Evolutionary conservation across 805 yeast genomes (phyloP), one percentile per base, ranked within the genome.

Genomic region (Lachancea mirantina): DNA sequence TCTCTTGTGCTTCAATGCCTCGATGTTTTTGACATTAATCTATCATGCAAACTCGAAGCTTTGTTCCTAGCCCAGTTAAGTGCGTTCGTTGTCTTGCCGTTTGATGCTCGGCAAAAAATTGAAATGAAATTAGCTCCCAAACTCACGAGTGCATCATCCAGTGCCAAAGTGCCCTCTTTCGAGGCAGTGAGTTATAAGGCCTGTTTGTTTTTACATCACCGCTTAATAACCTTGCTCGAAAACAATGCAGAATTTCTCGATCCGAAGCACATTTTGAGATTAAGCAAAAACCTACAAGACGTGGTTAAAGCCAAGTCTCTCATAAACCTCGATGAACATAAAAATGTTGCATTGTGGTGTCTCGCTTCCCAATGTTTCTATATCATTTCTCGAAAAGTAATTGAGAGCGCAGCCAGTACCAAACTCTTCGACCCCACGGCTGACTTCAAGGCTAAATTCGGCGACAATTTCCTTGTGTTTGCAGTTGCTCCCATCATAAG

Each of bases 131-230:
- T 80, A 16, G 57, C 59, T 54, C 59, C 59, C 46, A 45, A 62
- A 36, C 32, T 59, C 38, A 30, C 64, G 36, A 41, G 52, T 45
- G 44, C 42, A 25, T 11, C 29, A 11, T 40, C 52, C 4, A 52
- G 47, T 26, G 36, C 47, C 0, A 68, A 72, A 31, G 67, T 79
- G 19, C 84, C 88, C 3, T 67, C 81, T 0, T 82, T 81, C 45
- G 65, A 73, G 19, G 76, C 83, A 0, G 58, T 76, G 1, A 70
- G 87, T 43, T 67, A 66, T 32, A 45, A 49, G 11, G 64, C 80
- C 0, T 57, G 73, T 28, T 52, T 55, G 5, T 39, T 69, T 10
- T 45, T 80, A n/a, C 40, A 46, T 2, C 38, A 41, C 1, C 65
- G 65, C 23, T 33, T 80, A n/a, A 40, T 45, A 2, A 22, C 37